Percentiles rank a stretch among this genome's conserved stretches.
phyloP scores from a whole-genome alignment of 2,329 filamentous ascomycete genomes.

The Fusarium kyushuense region DNA sequence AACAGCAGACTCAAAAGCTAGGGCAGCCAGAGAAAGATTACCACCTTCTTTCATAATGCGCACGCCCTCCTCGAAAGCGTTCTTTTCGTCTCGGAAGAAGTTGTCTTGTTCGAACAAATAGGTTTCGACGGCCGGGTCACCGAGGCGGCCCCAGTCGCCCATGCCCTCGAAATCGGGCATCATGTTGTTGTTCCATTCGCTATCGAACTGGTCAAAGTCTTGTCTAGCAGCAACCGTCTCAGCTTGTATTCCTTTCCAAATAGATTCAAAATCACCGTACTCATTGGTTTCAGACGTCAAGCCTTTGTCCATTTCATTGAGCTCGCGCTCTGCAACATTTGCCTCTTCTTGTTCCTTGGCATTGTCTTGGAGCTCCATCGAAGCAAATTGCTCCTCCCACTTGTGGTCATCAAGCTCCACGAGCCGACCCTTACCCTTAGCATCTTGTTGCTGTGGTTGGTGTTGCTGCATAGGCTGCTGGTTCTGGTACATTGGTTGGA shows the following conservation, averaged over 20 bases:
- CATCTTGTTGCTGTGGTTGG: constrained; percentile 63
- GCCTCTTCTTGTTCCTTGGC: constrained; percentile 70
- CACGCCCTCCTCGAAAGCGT: constrained; percentile 93
- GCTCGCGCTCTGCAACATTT: constrained; percentile 82
- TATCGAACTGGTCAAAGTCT: constrained; percentile 76
- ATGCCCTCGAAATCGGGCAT: constrained; percentile 69
- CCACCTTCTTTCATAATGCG: constrained; percentile 94
- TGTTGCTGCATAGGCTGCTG: constrained; percentile 60
- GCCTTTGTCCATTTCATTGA: constrained; percentile 83
- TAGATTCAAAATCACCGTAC: constrained; percentile 89
- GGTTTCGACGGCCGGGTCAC: constrained; percentile 83
- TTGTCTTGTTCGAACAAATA: constrained; percentile 98
- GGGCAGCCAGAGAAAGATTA: constrained; percentile 90
- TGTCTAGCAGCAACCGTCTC: constrained; percentile 77
- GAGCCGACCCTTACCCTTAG: constrained; percentile 89
- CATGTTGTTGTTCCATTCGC: constrained; percentile 77
- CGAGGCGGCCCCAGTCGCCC: constrained; percentile 74
- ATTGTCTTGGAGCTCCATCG: constrained; percentile 78
- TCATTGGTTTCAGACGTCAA: constrained; percentile 78
- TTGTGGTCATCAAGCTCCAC: constrained; percentile 93
- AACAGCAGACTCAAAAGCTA: constrained; percentile 95
- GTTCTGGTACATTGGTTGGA: constrained; percentile 61
- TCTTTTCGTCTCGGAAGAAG: constrained; percentile 81
- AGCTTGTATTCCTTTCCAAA: constrained; percentile 86
- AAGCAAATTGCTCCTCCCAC: constrained; percentile 96